A percentile compares a stretch with the other conserved stretches of the same genome.
phyloP scores from a whole-genome alignment of 2,329 filamentous ascomycete species.

The Xylariaceae sp. region DNA sequence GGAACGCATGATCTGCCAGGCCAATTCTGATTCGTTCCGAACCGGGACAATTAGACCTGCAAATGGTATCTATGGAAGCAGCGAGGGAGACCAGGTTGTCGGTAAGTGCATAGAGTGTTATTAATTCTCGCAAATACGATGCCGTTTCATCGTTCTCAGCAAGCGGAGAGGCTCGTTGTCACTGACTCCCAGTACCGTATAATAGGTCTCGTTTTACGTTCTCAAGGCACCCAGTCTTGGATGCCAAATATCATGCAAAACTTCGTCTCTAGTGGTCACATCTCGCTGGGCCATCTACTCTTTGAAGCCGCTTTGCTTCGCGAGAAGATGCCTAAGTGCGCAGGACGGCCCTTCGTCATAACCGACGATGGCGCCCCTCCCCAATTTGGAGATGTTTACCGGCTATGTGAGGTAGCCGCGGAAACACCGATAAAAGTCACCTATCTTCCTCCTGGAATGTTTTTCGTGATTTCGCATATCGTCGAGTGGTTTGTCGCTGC shows the following conservation, averaged over 20 bases:
- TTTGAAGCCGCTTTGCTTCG: conserved; percentile 49
- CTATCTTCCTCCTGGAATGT: conserved; percentile 32
- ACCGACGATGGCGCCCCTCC: conserved; percentile 47
- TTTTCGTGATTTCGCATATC: conserved; percentile 36
- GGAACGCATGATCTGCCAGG: conserved; percentile 39
- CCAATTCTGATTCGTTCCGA: conserved; percentile 36
- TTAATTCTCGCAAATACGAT: background rate
- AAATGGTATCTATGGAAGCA: conserved; percentile 35
- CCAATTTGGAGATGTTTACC: conserved; percentile 38
- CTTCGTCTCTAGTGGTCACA: conserved; percentile 48
- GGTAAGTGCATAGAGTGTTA: conserved; percentile 17
- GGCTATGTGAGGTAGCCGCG: conserved; percentile 28
- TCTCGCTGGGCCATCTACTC: conserved; percentile 49
- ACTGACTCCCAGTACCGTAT: background rate
- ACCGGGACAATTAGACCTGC: conserved; percentile 52
- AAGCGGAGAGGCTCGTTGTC: background rate
- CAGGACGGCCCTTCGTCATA: conserved; percentile 47
- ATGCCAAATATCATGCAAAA: conserved; percentile 43
- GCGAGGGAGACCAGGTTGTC: conserved; percentile 39
- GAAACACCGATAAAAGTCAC: conserved; percentile 31
- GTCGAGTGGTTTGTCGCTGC: conserved; percentile 35
- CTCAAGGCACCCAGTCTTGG: conserved; percentile 39
- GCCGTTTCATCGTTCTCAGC: background rate
- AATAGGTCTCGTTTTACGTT: conserved; percentile 26
- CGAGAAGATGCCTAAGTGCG: conserved; percentile 31